These are phyloP conservation scores for Fraxinus ornus DNA, from an alignment of 305 asterid species.

Conservation along the genomic window DNA sequence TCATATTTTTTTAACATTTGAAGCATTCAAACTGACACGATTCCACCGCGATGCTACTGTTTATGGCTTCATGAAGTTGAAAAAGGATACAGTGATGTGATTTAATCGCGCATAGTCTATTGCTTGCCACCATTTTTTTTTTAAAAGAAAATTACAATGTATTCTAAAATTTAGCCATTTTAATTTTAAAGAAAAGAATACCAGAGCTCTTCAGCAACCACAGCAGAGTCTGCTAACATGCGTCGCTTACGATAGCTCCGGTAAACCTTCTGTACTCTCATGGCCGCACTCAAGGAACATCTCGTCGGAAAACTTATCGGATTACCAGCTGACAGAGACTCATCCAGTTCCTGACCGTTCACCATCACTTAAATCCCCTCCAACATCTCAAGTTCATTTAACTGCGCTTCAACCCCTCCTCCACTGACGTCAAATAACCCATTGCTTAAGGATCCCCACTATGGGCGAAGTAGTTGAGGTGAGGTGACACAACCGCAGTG, in stretches of 20 bases:
- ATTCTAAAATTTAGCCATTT: neutral
- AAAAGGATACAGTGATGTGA: conserved; percentile 81
- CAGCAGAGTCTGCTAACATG: conserved; percentile 95
- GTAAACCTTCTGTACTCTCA: conserved; percentile 76
- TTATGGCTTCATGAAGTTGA: conserved; percentile 79
- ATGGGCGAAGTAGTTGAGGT: no score
- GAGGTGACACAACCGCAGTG: no score
- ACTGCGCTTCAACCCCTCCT: no score
- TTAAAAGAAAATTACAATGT: neutral
- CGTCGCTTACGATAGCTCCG: conserved; percentile 82
- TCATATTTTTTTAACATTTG: conserved; percentile 44
- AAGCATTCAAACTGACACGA: conserved; percentile 70
- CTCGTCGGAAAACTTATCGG: conserved; percentile 11
- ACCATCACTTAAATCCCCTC: conserved; percentile 18
- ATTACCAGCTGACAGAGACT: conserved; percentile 1
- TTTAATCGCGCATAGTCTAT: conserved; percentile 81
- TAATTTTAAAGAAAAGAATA: conserved; percentile 15
- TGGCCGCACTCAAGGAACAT: conserved; percentile 53
- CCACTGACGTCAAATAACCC: no score
- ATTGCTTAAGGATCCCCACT: no score
- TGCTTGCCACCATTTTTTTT: conserved; percentile 53
- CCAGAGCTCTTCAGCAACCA: conserved; percentile 89
- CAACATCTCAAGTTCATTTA: neutral
- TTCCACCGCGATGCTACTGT: conserved; percentile 79
- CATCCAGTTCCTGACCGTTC: conserved; percentile 22